Evolutionary conservation across 768 basidiomycete species (phyloP).

Genomic region (Tubosaeta sp.): DNA sequence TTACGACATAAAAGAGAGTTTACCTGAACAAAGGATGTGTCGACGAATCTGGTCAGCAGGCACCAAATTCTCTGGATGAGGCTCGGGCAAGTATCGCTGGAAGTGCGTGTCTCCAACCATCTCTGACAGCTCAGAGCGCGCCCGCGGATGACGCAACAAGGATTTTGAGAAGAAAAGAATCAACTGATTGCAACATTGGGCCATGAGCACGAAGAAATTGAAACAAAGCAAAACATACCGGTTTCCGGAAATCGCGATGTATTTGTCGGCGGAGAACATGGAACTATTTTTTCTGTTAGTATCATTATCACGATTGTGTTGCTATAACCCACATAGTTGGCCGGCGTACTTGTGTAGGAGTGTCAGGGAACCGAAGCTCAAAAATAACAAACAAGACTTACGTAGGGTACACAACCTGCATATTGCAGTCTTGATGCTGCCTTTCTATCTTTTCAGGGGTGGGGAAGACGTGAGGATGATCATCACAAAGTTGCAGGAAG

Average conservation of each 20-base stretch:
- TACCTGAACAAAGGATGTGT: conserved; percentile 87
- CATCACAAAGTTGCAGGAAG: conserved; percentile 97
- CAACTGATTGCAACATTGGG: conserved; percentile 43
- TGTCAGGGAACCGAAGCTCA: conserved; percentile 4
- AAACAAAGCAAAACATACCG: conserved; percentile 45
- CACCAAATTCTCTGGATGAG: conserved; percentile 65
- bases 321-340: conserved; percentile 66
- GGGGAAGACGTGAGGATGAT: conserved; percentile 91
- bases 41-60: conserved; percentile 83
- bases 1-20: not conserved
- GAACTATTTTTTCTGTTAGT: conserved; percentile 51
- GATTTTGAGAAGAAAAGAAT: conserved; percentile 97
- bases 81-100: conserved; percentile 90
- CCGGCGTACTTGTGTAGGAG: conserved; percentile 65
- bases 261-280: conserved; percentile 96
- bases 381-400: conserved; percentile 35
- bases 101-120: conserved; percentile 89
- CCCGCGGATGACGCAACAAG: conserved; percentile 90
- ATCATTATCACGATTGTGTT: not conserved
- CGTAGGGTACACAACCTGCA: conserved; percentile 99
- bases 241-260: conserved; percentile 98
- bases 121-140: conserved; percentile 81
- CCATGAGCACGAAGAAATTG: not conserved
- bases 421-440: conserved; percentile 98
- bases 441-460: conserved; percentile 84